A percentile compares a stretch with the other conserved stretches of the same genome.
Evolutionary conservation across 176 grass and related monocot genomes (phyloP).

Genomic region (Saccharum spontaneum): DNA sequence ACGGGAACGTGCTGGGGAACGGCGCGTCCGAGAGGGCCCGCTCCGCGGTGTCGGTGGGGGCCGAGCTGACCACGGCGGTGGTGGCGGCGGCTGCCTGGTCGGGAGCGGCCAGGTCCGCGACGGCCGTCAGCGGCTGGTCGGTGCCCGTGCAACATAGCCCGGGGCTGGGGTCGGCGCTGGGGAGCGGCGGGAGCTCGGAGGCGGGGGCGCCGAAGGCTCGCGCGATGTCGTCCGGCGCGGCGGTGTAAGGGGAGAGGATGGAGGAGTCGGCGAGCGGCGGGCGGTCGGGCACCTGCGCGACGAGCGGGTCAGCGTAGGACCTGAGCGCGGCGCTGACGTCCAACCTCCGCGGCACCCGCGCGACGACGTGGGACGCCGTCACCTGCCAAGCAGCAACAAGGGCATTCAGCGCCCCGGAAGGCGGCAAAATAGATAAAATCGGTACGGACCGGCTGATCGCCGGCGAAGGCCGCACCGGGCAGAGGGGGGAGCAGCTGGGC

Average conservation of each 20-base stretch:
- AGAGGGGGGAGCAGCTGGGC: slow-evolving; percentile 51
- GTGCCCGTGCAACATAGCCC: slow-evolving; percentile 12
- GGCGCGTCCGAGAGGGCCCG: slow-evolving; percentile 44
- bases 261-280: slow-evolving; percentile 60
- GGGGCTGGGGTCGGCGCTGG: slow-evolving; percentile 16
- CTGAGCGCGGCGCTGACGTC: slow-evolving; percentile 43
- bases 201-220: slow-evolving; percentile 42
- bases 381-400: background rate
- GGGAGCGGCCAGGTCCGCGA: slow-evolving; percentile 36
- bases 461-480: slow-evolving; percentile 16
- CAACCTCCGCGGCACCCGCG: slow-evolving; percentile 56
- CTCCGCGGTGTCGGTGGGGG: slow-evolving; percentile 24
- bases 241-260: slow-evolving; percentile 75
- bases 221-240: slow-evolving; percentile 71
- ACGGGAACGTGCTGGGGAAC: slow-evolving; percentile 46
- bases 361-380: slow-evolving; percentile 34
- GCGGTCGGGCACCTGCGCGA: slow-evolving; percentile 61
- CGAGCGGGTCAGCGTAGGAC: slow-evolving; percentile 55
- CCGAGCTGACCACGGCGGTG: background rate
- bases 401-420: background rate
- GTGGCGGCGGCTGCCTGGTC: too few species aligned
- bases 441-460: background rate
- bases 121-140: slow-evolving; percentile 23
- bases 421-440: background rate
- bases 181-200: slow-evolving; percentile 20